phyloP scores from a whole-genome alignment of 306 rosid genomes.

The Castanea crenata region DNA sequence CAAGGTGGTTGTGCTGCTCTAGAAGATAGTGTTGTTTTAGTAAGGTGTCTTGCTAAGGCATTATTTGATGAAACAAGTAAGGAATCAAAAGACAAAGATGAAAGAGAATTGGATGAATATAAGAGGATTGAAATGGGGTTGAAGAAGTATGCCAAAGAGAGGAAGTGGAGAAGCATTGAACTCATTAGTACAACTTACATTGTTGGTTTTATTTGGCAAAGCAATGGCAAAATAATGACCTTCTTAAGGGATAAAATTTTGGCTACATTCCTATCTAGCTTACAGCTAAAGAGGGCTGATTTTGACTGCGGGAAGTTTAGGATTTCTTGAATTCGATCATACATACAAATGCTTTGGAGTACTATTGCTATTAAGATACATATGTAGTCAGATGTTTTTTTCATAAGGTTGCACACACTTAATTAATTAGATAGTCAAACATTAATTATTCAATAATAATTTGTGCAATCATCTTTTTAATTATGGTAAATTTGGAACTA shows the following conservation, averaged over 20 bases:
- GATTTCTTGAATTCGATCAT: background rate
- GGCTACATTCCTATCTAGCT: conserved; percentile 27
- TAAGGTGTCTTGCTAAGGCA: conserved; percentile 58
- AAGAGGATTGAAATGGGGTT: conserved; percentile 45
- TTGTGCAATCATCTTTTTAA: too few relatives aligned
- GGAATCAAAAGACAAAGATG: conserved; percentile 6
- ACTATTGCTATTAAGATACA: background rate
- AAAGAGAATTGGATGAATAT: conserved; percentile 32
- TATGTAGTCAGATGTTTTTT: too few relatives aligned
- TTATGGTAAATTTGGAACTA: too few relatives aligned
- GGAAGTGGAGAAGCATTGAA: conserved; percentile 69
- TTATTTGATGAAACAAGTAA: conserved; percentile 15
- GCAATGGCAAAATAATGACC: conserved; percentile 31
- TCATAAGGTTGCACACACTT: too few relatives aligned
- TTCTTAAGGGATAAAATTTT: conserved; percentile 54
- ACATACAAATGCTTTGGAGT: background rate
- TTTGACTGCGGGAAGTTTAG: conserved; percentile 62
- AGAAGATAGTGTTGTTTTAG: conserved; percentile 63
- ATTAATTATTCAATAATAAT: too few relatives aligned
- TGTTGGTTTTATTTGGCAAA: conserved; percentile 42
- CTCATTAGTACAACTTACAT: conserved; percentile 38
- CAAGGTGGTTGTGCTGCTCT: conserved; percentile 63
- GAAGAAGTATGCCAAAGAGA: conserved; percentile 55
- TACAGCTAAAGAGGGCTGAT: conserved; percentile 25
- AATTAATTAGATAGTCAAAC: too few relatives aligned